Base-by-base conservation (phyloP, 192 early-diverging fungal species). In the Podila horticola region DNA sequence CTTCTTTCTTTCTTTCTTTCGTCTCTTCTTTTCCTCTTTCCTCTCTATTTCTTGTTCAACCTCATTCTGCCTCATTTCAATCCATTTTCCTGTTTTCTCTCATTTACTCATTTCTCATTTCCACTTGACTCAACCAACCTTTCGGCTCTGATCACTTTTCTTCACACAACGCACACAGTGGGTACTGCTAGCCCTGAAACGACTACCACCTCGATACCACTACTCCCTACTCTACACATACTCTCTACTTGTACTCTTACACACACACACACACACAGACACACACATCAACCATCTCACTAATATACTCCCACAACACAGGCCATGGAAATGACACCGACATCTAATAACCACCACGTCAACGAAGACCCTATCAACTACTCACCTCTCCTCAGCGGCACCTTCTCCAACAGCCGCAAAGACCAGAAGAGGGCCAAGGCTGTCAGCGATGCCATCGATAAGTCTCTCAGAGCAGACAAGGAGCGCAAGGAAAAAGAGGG, bases 401-500 rank as follows among this genome's bases (percentile, higher is more conserved):
- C 68, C n/a, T 73, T 69, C 63, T 26, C 66, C 20, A 19, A 29
- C 28, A 69, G 38, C 24, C 77, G 77, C 4, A 33, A 71, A 34
- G 77, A 81, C 69, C 77, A 85, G 38, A 85, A 85, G 38, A 73
- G 71, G 22, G 88, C 86, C 10, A 83, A 79, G 45, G 83, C 81
- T 41, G 31, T 70, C 52, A 87, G 86, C 29, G 87, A 89, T 20
- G 86, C 87, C 36, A 89, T 89, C 58, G 88, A 89, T 49, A 81
- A 65, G 41, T 65, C 82, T 20, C 66, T 89, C 28, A 84, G 73
- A 61, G 67, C 71, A 12, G 86, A 89, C 67, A 83, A 84, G 34
- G 84, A 85, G 51, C 75, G 73, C 12, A 36, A 66, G 31, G 68
- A 67, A 45, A 62, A 66, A 20, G 75, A 75, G 60, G 74, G 72